Evolutionary conservation across 2,329 filamentous ascomycete species (phyloP).

Genomic region (Aspergillus pseudonomiae): DNA sequence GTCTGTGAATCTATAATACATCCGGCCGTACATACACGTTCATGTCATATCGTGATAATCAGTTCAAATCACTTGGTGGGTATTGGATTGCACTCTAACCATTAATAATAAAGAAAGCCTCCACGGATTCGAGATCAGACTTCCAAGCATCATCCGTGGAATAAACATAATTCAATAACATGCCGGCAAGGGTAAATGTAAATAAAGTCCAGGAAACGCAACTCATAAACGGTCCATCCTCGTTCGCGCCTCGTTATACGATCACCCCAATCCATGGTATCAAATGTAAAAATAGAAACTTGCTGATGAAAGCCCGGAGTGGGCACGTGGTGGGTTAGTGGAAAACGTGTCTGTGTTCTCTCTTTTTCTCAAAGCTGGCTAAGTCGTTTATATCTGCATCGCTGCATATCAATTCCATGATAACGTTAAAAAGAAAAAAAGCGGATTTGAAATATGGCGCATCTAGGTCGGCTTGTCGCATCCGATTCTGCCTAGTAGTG

Average conservation of each 20-base stretch:
- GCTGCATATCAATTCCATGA: constrained; percentile 16
- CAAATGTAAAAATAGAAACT: constrained; percentile 19
- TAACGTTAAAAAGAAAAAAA: constrained; percentile 16
- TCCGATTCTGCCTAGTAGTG: constrained; percentile 77
- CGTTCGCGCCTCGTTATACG: constrained; percentile 7
- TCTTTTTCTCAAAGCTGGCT: constrained; percentile 2
- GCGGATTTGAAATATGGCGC: constrained; percentile 16
- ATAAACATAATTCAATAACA: constrained; percentile 7
- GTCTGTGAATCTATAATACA: constrained; percentile 8
- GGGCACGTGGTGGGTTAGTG: constrained; percentile 5
- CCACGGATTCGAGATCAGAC: constrained; percentile 21
- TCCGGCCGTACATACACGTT: not conserved
- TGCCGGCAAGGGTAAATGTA: constrained; percentile 21
- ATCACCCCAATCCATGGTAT: constrained; percentile 20
- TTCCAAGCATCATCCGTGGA: constrained; percentile 9
- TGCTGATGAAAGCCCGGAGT: constrained; percentile 10
- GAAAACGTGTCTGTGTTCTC: constrained; percentile 4
- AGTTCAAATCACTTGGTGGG: constrained; percentile 14
- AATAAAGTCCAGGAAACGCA: constrained; percentile 14
- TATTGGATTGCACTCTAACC: constrained; percentile 19
- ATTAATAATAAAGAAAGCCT: constrained; percentile 11
- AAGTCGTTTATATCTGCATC: constrained; percentile 14
- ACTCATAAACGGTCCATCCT: constrained; percentile 3
- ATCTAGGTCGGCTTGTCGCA: constrained; percentile 68
- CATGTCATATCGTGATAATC: not conserved